Conservation (phyloP, 1,139 yeast genomes). For the Debaryomyces nepalensis region DNA sequence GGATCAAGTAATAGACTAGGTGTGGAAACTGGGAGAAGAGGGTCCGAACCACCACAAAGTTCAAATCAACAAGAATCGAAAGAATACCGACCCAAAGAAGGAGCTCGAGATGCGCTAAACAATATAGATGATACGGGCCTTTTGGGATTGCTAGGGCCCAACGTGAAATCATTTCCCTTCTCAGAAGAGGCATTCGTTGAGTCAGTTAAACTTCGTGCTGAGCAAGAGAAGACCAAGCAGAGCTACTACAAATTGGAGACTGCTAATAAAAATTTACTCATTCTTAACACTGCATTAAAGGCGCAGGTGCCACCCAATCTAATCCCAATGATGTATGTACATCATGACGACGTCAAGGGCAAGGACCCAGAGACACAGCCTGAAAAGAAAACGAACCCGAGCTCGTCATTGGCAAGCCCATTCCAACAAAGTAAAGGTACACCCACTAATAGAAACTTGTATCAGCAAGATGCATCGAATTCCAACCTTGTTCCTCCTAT, state of each 20-base stretch:
- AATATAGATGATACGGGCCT: constrained; percentile 25
- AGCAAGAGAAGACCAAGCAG: constrained; percentile 85
- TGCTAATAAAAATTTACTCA: constrained; percentile 60
- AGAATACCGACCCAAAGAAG: constrained; percentile 5
- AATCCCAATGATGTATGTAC: constrained; percentile 67
- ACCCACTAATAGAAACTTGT: constrained; percentile 10
- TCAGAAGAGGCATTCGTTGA: constrained; percentile 66
- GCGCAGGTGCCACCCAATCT: constrained; percentile 69
- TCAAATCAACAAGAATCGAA: constrained; percentile 8
- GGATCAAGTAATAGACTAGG: constrained; percentile 5
- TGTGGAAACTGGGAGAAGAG: constrained; percentile 10
- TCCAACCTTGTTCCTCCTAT: constrained; percentile 42
- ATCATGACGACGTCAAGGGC: constrained; percentile 15
- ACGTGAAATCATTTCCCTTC: constrained; percentile 58
- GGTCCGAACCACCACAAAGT: constrained; percentile 12
- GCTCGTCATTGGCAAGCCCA: constrained; percentile 14
- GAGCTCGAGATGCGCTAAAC: not conserved
- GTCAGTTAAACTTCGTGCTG: constrained; percentile 66
- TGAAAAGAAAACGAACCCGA: not conserved
- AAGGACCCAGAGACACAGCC: not conserved
- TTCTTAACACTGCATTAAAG: constrained; percentile 63
- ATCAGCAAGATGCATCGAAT: constrained; percentile 23
- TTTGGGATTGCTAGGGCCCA: constrained; percentile 55
- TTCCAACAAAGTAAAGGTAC: constrained; percentile 11
- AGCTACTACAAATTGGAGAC: constrained; percentile 73